Evolutionary conservation across 2,329 filamentous ascomycete genomes (phyloP), one percentile per base, ranked within the genome.

Genomic region (Calycina herbarum): DNA sequence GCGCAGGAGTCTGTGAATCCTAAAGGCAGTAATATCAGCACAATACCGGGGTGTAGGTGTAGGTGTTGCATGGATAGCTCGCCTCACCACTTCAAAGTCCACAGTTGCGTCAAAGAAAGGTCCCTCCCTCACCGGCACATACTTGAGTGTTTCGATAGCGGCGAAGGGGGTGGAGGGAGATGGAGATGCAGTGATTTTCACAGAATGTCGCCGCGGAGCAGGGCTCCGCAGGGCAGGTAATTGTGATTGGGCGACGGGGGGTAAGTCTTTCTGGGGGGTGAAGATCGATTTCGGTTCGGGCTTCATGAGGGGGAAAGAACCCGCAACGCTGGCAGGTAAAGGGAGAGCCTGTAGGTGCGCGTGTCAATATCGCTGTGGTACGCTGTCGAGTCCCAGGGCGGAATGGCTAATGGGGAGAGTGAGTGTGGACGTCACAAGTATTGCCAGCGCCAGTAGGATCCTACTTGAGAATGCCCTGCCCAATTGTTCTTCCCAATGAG

Each of bases 271-370:
- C 59, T 71, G 65, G 6, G 71, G 67, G 29, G 69, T 71, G 60
- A 70, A 72, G 31, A 71, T 71, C 1, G 69, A 72, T 54, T 69
- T 69, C n/a, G 70, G 63, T 63, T 70, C 70, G 17, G 64, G 65
- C 61, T 48, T n/a, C n/a, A 48, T n/a, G 42, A 48, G 42, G 7
- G 42, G 42, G 17, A n/a, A 24, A 6, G 15, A 45, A 3, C 40
- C 40, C 1, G 31, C 31, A 5, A 33, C 31, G 45, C n/a, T 51
- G 48, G 20, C 10, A 24, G 20, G 20, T 27, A 13, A 24, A 27
- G 48, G 48, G 7, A 13, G 8, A 15, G 27, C 27, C 27, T 29
- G 27, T 2, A 24, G 48, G 38, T 17, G 38, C 38, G 38, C 5
- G 38, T 40, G 38, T 40, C 13, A 40, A 40, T 40, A 40, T 40